Percentiles rank a stretch among this genome's conserved stretches.
Conservation (phyloP, 2,329 filamentous ascomycete genomes). For the Alternaria triticina region DNA sequence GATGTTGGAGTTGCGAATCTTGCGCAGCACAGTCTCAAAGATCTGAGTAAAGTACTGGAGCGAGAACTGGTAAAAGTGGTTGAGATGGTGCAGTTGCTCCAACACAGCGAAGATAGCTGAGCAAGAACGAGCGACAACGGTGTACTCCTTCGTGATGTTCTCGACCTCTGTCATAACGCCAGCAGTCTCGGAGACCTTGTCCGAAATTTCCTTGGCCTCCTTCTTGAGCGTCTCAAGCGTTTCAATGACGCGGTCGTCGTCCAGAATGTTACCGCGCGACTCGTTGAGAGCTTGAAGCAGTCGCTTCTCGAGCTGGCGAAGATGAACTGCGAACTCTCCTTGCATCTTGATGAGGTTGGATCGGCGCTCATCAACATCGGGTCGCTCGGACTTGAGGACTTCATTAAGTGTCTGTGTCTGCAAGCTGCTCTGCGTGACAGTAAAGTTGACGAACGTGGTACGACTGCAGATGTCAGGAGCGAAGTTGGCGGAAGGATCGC, state of each 20-base stretch:
- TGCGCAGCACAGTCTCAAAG: slow-evolving; percentile 87
- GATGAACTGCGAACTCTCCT: slow-evolving; percentile 98
- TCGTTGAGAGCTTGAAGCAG: slow-evolving; percentile 95
- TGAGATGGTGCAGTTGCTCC: slow-evolving; percentile 96
- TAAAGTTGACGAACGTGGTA: slow-evolving; percentile 99
- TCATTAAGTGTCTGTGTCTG: slow-evolving; percentile 98
- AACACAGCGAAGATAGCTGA: slow-evolving; percentile 96
- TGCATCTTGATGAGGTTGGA: slow-evolving; percentile 98
- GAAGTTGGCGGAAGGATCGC: slow-evolving; percentile 95
- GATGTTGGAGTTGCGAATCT: slow-evolving; percentile 75
- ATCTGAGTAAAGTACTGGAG: slow-evolving; percentile 98
- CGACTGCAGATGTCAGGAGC: slow-evolving; percentile 96
- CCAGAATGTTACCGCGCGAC: slow-evolving; percentile 95
- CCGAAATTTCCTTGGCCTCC: slow-evolving; percentile 92
- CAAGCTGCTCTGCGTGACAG: slow-evolving; percentile 97
- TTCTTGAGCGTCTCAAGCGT: slow-evolving; percentile 98
- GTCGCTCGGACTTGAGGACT: slow-evolving; percentile 94
- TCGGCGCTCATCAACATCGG: slow-evolving; percentile 93
- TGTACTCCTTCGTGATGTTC: slow-evolving; percentile 92
- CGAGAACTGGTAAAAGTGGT: slow-evolving; percentile 99
- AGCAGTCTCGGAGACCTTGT: slow-evolving; percentile 95
- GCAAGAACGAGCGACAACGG: slow-evolving; percentile 90
- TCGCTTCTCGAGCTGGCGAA: slow-evolving; percentile 92
- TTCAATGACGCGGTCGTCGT: slow-evolving; percentile 97
- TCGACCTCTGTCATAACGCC: slow-evolving; percentile 99